These are phyloP conservation scores for Scutellaria barbata DNA, from an alignment of 257 asterid species.

Conservation along the genomic window DNA sequence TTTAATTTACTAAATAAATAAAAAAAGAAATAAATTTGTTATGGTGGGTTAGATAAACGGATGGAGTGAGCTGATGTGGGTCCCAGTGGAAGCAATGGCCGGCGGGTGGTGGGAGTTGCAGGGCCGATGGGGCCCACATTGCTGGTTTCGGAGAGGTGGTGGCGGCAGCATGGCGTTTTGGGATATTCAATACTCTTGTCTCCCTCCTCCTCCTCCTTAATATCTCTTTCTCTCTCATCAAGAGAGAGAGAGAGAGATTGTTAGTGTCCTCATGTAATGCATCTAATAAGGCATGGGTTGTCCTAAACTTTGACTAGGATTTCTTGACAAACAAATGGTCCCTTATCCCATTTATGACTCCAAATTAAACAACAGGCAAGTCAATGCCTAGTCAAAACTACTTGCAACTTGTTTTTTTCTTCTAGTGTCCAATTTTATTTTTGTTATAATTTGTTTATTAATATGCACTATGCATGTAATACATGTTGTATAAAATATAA, in stretches of 20 bases:
- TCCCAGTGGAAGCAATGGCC: background rate
- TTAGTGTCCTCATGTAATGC: constrained; percentile 44
- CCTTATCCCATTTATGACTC: constrained; percentile 20
- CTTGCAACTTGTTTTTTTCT: background rate
- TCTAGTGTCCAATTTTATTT: background rate
- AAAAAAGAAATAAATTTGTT: background rate
- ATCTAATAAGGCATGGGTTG: constrained; percentile 39
- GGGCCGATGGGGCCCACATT: constrained; percentile 4
- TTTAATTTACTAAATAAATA: background rate
- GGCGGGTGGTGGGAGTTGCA: constrained; percentile 11
- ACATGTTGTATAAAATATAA: too few species aligned
- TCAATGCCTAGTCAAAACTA: constrained; percentile 12
- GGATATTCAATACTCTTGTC: constrained; percentile 32
- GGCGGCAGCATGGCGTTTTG: constrained; percentile 32
- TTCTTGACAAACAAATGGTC: constrained; percentile 30
- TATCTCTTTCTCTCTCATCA: too few species aligned
- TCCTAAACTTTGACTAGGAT: constrained; percentile 24
- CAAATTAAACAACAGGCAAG: background rate
- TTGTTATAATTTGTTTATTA: background rate
- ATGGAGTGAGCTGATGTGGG: too few species aligned
- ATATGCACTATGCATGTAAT: too few species aligned
- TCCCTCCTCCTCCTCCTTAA: constrained; percentile 19
- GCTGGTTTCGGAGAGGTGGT: constrained; percentile 11
- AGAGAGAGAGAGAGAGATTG: constrained; percentile 24
- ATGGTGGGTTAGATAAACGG: background rate